Conservation (phyloP, 1,139 yeast genomes). For the Suhomyces yuchorum region DNA sequence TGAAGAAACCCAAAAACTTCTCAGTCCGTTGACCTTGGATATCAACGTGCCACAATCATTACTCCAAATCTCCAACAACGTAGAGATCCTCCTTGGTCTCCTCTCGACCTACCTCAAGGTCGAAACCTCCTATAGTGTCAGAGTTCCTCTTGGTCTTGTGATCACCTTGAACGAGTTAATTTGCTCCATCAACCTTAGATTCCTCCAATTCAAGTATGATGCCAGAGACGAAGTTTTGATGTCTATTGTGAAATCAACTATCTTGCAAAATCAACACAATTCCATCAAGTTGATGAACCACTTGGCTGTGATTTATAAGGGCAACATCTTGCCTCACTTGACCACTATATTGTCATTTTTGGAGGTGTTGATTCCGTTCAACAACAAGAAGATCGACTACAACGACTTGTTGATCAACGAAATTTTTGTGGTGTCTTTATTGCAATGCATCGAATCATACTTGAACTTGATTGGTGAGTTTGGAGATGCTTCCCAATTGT, state of each 20-base stretch:
- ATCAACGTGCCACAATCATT: conserved; percentile 55
- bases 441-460: conserved; percentile 31
- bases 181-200: conserved; percentile 54
- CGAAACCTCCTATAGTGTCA: conserved; percentile 50
- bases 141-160: conserved; percentile 60
- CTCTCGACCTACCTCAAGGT: conserved; percentile 47
- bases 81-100: conserved; percentile 48
- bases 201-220: conserved; percentile 58
- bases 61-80: conserved; percentile 51
- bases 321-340: conserved; percentile 51
- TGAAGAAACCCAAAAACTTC: conserved; percentile 27
- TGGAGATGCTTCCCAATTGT: conserved; percentile 41
- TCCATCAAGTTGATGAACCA: conserved; percentile 45
- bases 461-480: conserved; percentile 35
- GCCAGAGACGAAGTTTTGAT: conserved; percentile 53
- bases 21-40: conserved; percentile 57
- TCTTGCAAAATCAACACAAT: conserved; percentile 45
- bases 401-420: conserved; percentile 36
- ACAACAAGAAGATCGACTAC: conserved; percentile 38
- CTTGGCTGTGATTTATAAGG: conserved; percentile 45
- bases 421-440: conserved; percentile 29
- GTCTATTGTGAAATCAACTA: conserved; percentile 41
- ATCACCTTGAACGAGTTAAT: conserved; percentile 52
- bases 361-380: conserved; percentile 57
- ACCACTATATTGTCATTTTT: conserved; percentile 49